Evolutionary conservation across 202 grass and related monocot genomes (phyloP).

Genomic region (Bolboschoenoplectus hybrid): DNA sequence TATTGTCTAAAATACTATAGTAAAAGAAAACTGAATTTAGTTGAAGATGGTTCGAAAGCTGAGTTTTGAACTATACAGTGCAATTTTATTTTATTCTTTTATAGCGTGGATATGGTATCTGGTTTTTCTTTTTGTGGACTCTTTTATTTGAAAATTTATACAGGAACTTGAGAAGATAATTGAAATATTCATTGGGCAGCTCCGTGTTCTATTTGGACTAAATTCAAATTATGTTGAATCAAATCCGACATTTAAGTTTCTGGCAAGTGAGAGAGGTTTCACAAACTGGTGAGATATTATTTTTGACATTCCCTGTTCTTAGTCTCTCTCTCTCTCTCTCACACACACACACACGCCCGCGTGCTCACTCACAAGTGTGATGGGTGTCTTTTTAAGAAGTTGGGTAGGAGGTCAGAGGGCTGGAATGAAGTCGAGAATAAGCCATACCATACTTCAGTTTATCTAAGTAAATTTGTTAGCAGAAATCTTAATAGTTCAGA

Average conservation of each 20-base stretch:
- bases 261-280: constrained; percentile 83
- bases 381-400: too few species aligned
- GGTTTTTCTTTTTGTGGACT: constrained; percentile 27
- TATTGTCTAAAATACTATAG: constrained; percentile 16
- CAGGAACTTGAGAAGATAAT: constrained; percentile 86
- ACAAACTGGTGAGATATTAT: constrained; percentile 70
- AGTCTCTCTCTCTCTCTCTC: background rate
- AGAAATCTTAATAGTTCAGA: background rate
- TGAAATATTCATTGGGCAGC: constrained; percentile 84
- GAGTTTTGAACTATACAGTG: constrained; percentile 11
- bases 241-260: constrained; percentile 52
- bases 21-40: background rate
- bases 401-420: too few species aligned
- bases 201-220: constrained; percentile 90
- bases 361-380: too few species aligned
- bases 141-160: constrained; percentile 45
- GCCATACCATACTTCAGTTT: background rate
- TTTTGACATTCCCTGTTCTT: background rate
- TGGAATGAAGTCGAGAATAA: constrained; percentile 7
- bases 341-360: too few species aligned
- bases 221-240: constrained; percentile 60
- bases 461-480: background rate
- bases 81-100: constrained; percentile 13
- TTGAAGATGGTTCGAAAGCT: background rate
- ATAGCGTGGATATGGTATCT: background rate